A percentile compares a stretch with the other conserved stretches of the same genome.
phyloP scores from a whole-genome alignment of 75 land plant species.

The Cupressus sempervirens region DNA sequence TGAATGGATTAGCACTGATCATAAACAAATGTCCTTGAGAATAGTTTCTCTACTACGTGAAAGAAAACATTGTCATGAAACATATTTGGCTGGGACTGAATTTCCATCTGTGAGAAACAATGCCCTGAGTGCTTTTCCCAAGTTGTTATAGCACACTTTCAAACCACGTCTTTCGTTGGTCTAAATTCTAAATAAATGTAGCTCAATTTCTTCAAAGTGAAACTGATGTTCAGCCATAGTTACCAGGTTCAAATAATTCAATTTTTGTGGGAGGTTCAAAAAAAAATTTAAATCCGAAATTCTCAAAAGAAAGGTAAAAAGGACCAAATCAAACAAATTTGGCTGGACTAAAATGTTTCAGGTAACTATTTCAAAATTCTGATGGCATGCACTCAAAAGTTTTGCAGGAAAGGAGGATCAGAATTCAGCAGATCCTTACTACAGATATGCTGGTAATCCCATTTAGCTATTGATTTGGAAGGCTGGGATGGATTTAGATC shows the following conservation, averaged over 20 bases:
- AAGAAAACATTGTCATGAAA: background rate
- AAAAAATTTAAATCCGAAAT: too few relatives aligned
- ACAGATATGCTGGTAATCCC: background rate
- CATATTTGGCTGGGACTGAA: background rate
- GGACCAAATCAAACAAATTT: too few relatives aligned
- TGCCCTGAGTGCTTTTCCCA: background rate
- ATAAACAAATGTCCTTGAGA: background rate
- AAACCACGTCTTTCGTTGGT: background rate
- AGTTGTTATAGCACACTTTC: background rate
- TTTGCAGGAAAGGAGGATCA: background rate
- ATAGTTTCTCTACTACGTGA: background rate
- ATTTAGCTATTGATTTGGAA: background rate
- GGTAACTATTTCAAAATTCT: background rate
- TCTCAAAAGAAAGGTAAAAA: too few relatives aligned
- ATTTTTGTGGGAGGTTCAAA: too few relatives aligned
- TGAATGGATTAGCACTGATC: background rate
- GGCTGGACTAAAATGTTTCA: too few relatives aligned
- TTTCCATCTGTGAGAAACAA: background rate
- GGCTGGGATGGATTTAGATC: background rate
- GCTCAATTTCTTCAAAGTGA: background rate
- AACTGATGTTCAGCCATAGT: background rate
- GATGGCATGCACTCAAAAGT: background rate
- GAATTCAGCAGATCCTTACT: background rate
- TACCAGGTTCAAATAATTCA: too few relatives aligned
- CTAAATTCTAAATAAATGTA: background rate